phyloP scores from a whole-genome alignment of 768 basidiomycete genomes.

The Suillus discolor region DNA sequence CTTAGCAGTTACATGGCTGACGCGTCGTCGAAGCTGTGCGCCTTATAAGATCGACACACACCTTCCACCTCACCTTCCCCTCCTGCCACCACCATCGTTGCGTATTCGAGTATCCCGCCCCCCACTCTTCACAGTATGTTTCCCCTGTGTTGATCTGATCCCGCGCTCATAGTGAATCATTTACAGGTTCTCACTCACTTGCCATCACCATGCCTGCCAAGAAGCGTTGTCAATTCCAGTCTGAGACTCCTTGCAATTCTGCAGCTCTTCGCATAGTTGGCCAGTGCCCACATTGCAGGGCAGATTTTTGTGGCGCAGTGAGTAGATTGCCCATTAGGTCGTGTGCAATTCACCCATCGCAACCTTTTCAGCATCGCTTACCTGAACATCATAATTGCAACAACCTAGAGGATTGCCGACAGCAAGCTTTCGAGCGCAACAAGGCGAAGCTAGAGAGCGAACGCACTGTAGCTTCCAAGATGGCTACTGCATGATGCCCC shows the following conservation, averaged over 20 bases:
- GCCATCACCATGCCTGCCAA: constrained; percentile 67
- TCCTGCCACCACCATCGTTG: constrained; percentile 2
- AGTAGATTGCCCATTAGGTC: constrained; percentile 31
- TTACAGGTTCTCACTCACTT: constrained; percentile 10
- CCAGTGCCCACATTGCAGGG: constrained; percentile 78
- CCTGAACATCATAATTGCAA: constrained; percentile 88
- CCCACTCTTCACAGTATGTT: constrained; percentile 6
- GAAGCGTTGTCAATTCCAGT: constrained; percentile 81
- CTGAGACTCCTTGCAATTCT: constrained; percentile 61
- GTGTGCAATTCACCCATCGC: constrained; percentile 18
- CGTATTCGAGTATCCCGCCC: not conserved
- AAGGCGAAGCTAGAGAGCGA: constrained; percentile 88
- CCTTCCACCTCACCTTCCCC: not conserved
- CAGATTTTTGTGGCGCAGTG: constrained; percentile 77
- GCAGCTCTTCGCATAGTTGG: constrained; percentile 85
- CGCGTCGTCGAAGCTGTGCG: constrained; percentile 34
- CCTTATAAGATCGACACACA: constrained; percentile 25
- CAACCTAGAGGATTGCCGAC: constrained; percentile 81
- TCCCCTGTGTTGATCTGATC: not conserved
- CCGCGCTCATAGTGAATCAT: not conserved
- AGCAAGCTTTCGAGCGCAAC: constrained; percentile 87
- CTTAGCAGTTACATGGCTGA: constrained; percentile 24
- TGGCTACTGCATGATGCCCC: constrained; percentile 66
- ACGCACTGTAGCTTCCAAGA: constrained; percentile 84
- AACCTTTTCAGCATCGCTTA: constrained; percentile 68